Base-by-base conservation (phyloP, 495 filamentous ascomycete species). In the Staphylotrichum longicolle region DNA sequence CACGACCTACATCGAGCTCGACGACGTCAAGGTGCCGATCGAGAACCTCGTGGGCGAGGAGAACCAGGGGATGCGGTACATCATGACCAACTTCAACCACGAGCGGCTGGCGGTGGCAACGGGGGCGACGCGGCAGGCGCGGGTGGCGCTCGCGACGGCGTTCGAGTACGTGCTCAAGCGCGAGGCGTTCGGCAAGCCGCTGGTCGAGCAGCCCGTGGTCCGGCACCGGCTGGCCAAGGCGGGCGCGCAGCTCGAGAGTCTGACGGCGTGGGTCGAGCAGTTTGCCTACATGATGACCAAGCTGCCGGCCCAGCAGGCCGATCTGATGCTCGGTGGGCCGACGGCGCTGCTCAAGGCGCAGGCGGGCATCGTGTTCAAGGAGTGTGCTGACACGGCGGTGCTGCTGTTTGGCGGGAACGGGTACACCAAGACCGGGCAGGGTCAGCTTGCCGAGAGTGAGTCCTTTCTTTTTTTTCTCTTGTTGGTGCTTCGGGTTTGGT, bases 71-170 rank as follows among this genome's bases (percentile, higher is more conserved):
- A 90, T 92, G 86, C 79, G 75, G 42, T 86, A 89, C 65, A 83
- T 91, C 63, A 91, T 92, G 88, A 87, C 85, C 46, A 91, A 92
- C 74, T 91, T 92, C 83, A 91, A 91, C 76, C 88, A 92, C 66
- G 89, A 92, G 74, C 83, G 88, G 0, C 74, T 92, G 2, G 77
- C 79, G 32, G 87, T 91, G 54, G 75, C 85, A 7, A 82, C 91
- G 33, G 82, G 82, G 1, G 79, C 79, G 4, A 88, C 85, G 7
- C 79, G 89, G 2, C 74, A 83, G 61, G 78, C 86, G 0, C 79
- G 89, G 9, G 86, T 90, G 3, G 87, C 86, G 8, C 75, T 91
- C 6, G 70, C 80, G 30, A 64, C 84, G 1, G 87, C 89, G 0
- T 87, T 90, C 61, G 82, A 83, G 10, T 90, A 91, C 71, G 81